A percentile compares a stretch with the other conserved stretches of the same genome.
These are phyloP conservation scores for Vitis hybrid DNA, from an alignment of 177 flowering plant species.

Conservation along the genomic window DNA sequence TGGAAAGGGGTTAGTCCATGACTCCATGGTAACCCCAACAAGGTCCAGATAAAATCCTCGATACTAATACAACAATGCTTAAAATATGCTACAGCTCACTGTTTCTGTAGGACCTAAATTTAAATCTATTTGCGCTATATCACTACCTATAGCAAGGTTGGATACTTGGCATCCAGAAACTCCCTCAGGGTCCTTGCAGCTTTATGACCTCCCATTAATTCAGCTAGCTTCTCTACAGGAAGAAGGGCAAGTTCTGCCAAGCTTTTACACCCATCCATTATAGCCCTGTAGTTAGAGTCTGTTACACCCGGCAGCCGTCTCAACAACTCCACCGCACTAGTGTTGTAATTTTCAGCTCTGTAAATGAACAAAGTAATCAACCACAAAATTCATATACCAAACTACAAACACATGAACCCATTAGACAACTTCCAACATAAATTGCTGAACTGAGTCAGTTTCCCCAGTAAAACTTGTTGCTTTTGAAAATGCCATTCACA, in stretches of 20 bases:
- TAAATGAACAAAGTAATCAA: slow-evolving; percentile 8
- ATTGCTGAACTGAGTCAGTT: not conserved
- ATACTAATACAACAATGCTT: not conserved
- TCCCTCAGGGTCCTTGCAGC: slow-evolving; percentile 84
- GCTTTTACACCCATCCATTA: slow-evolving; percentile 89
- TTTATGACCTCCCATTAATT: slow-evolving; percentile 90
- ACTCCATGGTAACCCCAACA: no score
- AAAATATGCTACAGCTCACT: not conserved
- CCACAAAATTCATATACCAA: not conserved
- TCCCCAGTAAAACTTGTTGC: not conserved
- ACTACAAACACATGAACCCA: not conserved
- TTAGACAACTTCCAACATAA: not conserved
- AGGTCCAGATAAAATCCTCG: no score
- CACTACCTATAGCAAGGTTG: slow-evolving; percentile 50
- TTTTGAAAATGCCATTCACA: no score
- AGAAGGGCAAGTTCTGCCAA: slow-evolving; percentile 86
- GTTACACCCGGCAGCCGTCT: slow-evolving; percentile 96
- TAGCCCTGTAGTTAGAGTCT: slow-evolving; percentile 82
- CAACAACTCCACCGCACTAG: slow-evolving; percentile 87
- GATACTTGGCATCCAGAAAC: slow-evolving; percentile 95
- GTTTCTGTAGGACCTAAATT: not conserved
- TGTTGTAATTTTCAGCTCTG: slow-evolving; percentile 97
- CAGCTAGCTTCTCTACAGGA: slow-evolving; percentile 72
- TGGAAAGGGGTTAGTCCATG: no score
- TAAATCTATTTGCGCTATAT: slow-evolving; percentile 11